Percentiles rank a stretch among this genome's conserved stretches.
Evolutionary conservation across 2,329 filamentous ascomycete species (phyloP).

Genomic region (Westerdykella ornata): DNA sequence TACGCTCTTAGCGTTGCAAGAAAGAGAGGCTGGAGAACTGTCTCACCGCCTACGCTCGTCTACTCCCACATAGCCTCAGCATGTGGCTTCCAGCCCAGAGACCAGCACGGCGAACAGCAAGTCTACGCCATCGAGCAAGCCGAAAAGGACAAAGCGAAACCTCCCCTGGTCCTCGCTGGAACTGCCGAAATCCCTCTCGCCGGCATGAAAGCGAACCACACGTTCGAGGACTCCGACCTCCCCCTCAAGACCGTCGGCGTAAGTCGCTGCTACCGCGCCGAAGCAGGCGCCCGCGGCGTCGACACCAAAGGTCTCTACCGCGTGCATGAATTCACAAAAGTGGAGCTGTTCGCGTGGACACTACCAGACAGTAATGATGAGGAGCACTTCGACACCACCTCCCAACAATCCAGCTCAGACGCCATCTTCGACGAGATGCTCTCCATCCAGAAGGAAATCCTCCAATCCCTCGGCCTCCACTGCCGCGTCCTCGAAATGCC

Average conservation of each 20-base stretch:
- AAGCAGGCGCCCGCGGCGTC: constrained; percentile 81
- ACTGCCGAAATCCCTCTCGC: constrained; percentile 95
- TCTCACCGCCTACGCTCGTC: constrained; percentile 81
- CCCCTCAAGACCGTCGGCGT: constrained; percentile 76
- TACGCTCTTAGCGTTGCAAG: constrained; percentile 72
- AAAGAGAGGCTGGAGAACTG: constrained; percentile 67
- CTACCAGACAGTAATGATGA: constrained; percentile 44
- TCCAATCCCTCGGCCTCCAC: constrained; percentile 68
- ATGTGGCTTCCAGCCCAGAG: constrained; percentile 90
- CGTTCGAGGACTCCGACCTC: constrained; percentile 58
- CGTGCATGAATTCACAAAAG: constrained; percentile 97
- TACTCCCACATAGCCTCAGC: constrained; percentile 86
- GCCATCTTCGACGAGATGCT: constrained; percentile 78
- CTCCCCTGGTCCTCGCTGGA: constrained; percentile 69
- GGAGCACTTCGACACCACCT: constrained; percentile 26
- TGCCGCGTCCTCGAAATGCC: constrained; percentile 94
- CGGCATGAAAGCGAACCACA: constrained; percentile 73
- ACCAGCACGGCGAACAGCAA: constrained; percentile 85
- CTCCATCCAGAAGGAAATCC: constrained; percentile 76
- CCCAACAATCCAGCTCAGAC: constrained; percentile 40
- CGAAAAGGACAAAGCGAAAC: constrained; percentile 54
- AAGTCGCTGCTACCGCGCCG: constrained; percentile 90
- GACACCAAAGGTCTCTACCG: constrained; percentile 93
- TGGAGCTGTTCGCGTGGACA: constrained; percentile 95
- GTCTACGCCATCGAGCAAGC: constrained; percentile 72